Base-by-base conservation (phyloP, 371 early-diverging fungal species). In the Entomophthora muscae region DNA sequence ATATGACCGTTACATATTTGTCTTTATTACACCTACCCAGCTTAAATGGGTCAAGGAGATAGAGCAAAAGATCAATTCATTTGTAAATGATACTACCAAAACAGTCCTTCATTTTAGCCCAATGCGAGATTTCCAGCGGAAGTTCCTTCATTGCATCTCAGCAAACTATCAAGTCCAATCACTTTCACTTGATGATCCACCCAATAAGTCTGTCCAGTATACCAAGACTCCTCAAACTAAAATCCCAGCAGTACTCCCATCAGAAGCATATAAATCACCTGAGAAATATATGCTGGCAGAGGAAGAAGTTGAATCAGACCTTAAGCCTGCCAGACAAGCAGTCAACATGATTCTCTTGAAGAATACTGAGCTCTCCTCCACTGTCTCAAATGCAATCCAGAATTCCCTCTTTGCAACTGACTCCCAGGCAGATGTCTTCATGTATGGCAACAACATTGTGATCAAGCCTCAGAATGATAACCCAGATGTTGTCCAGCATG, bases 41-140 rank as follows among this genome's bases (percentile, higher is more conserved):
- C 52, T 61, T 1, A n/a, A 70, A 26, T 85, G 83, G 79, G 82
- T 83, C 51, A 74, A 73, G 31, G 76, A 78, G 57, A 77, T 85
- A 53, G 89, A 88, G 66, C 67, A 65, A 27, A 75, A 69, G 55
- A 53, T 83, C 30, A 77, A 74, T 1, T 78, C 77, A 12, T 87
- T 88, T 73, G 75, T 80, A 3, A 73, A 75, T 29, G 84, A 83
- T 53, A 5, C 32, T 24, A 22, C 24, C 32, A 78, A 76, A 62
- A 71, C 71, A 29, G 71, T 75, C 13, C 68, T 84, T 24, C 75
- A 80, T 52, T 82, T 83, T 65, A 70, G 78, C 53, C 83, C 90
- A 1, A 87, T 87, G 88, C 77, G 78, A 63, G 70, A 71, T 13
- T 71, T 74, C 30, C 73, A 76, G 52, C 82, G 89, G 29, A 75